A percentile compares a stretch with the other conserved stretches of the same genome.
Evolutionary conservation across 225 moss, liverwort and hornwort species (phyloP).

Genomic region (Pseudoscleropodium purum): DNA sequence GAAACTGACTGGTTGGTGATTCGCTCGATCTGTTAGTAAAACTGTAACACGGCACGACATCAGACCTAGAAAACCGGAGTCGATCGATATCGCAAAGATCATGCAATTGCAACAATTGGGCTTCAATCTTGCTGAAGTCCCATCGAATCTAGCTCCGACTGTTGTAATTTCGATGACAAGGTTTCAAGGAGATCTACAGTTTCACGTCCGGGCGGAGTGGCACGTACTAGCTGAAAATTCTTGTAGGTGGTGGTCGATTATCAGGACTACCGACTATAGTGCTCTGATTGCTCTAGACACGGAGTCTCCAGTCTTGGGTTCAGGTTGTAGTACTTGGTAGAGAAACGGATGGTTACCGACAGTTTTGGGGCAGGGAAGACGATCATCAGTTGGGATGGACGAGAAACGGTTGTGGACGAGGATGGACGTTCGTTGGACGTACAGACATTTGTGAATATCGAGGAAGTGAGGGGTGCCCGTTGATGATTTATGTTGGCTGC

Average conservation of each 20-base stretch:
- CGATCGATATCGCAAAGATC: background rate
- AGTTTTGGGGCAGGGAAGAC: background rate
- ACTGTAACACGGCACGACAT: conserved; percentile 5
- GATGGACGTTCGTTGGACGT: conserved; percentile 3
- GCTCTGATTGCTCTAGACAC: background rate
- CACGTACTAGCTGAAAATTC: background rate
- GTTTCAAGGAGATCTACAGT: background rate
- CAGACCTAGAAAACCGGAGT: background rate
- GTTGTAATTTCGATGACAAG: background rate
- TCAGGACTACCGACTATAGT: background rate
- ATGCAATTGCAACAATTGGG: background rate
- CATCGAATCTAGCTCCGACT: background rate
- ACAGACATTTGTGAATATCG: background rate
- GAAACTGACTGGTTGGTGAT: background rate
- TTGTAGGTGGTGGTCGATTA: background rate
- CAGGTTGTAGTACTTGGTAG: too few species aligned
- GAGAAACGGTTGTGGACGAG: background rate
- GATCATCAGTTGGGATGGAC: background rate
- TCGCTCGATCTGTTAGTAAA: background rate
- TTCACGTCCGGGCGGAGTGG: background rate
- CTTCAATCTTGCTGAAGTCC: background rate
- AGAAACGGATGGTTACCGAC: background rate
- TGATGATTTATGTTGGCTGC: background rate
- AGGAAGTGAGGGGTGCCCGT: background rate
- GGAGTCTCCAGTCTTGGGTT: background rate